Base-by-base conservation (phyloP, 1,139 yeast species). In the Yamadazyma aaseri region DNA sequence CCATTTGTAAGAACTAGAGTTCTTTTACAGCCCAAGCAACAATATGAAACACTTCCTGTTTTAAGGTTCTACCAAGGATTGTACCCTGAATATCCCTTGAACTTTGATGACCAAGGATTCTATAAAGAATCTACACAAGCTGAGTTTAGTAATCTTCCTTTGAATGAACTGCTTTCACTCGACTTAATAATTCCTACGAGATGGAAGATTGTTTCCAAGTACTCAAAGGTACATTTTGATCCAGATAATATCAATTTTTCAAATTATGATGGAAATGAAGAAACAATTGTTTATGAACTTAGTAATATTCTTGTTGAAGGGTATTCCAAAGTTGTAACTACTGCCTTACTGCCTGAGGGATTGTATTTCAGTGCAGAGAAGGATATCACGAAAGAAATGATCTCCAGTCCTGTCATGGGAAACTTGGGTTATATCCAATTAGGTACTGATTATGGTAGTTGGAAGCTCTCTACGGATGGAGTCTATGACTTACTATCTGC, bases 371-470 rank as follows among this genome's bases (percentile, higher is more conserved):
- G 71, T 22, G 1, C 47, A 50, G 39, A 28, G 1, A 25, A 18
- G 9, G 29, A n/a, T 10, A 17, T 4, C 6, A 9, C 6, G 6
- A 5, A 9, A 3, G n/a, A n/a, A n/a, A n/a, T 7, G 25, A 14
- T 18, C 6, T 87, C 83, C 45, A 83, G 95, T 0, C 64, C 61
- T 29, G 78, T 86, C 3, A 80, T 86, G 90, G 72, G 84, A 0
- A 77, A 80, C 35, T 58, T 79, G 34, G 95, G 95, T 0, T 87
- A 87, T 56, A 69, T 83, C 40, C 96, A 87, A 55, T 60, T 87
- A 30, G 76, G 75, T 41, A 79, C 82, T 0, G 65, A 63, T 30
- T 92, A 92, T 1, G 96, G 96, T 0, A 35, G 67, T 2, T 84
- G 86, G 81, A 74, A 77, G 0, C 53, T 56, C 11, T 64, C 32